Base-by-base conservation (phyloP, 2,329 filamentous ascomycete genomes). In the Ophiosphaerella korrae region DNA sequence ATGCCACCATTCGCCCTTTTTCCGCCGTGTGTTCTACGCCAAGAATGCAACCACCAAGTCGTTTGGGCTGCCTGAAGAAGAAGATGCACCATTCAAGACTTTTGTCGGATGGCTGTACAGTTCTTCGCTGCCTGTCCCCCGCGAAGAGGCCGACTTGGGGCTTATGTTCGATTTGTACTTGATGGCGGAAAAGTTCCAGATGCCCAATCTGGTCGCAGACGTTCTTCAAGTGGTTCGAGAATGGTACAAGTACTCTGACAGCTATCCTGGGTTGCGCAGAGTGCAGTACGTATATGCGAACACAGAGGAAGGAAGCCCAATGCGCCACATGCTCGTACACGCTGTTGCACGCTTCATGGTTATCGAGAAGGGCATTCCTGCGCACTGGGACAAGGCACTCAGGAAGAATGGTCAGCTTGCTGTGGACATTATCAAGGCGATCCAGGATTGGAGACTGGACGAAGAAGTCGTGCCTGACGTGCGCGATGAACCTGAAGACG, bases 41-140 rank as follows among this genome's bases (percentile, higher is more conserved):
- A 74, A 75, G 43, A 50, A 62, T 40, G 56, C 48, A 8, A 70
- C 67, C 16, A 67, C 62, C 43, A 74, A 75, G 37, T 64, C 68
- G 41, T 81, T 77, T 56, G 79, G 78, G 18, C 76, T 83, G 2
- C 79, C 79, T 32, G 77, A 84, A 40, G 76, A 83, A 52, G 78
- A 84, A 55, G 77, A 82, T 60, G 68, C 69, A 37, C 67, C 80
- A 35, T 80, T 83, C 72, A 73, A 79, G 58, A 71, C 78, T 38
- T 78, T 83, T 61, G 78, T 83, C 45, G 76, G 78, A 50, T 80
- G 81, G 81, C 76, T 84, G 13, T 83, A 83, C 74, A 73, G 71
- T 23, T 74, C 74, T 46, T 70, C 72, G 9, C 69, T 83, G n/a
- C 77, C 75, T 5, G 66, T 74, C 0, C 78, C 80, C 1, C 72